Evolutionary conservation across 805 yeast species (phyloP), one percentile per base, ranked within the genome.

Genomic region (Myxozyma udenii): DNA sequence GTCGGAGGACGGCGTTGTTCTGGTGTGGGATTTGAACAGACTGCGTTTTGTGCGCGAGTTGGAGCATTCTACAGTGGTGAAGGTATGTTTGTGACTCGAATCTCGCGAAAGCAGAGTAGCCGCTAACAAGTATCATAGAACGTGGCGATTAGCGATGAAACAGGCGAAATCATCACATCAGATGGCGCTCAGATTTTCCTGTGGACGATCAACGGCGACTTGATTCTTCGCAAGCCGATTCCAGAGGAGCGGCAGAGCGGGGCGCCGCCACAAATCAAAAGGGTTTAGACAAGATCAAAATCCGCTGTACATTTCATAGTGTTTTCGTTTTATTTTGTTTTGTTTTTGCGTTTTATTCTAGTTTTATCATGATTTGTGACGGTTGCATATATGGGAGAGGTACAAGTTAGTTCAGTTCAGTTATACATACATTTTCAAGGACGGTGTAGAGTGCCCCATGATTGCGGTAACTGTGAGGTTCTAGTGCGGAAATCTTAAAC

Each of bases 1-100:
- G 22, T 88, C 84, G 62, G 60, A 48, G 0, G 69, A 64, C 6
- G 91, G 95, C 0, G 65, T 65, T 1, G 78, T 81, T 1, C 74
- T 74, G 18, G 56, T 81, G 3, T 87, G 95, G 91, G 87, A 87
- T 61, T 58, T 80, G 36, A 74, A 80, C 1, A 64, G 81, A 26
- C 72, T 71, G 46, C 74, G 74, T 46, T 73, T 76, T 39, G 75
- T 85, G 2, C 67, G 86, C 50, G 63, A 64, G 42, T 57, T 64
- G 12, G 12, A 16, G 4, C 55, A 50, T 18, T 36, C 37, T 5
- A 40, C 36, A 5, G 25, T 48, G n/a, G 39, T 46, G 4, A 44
- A 40, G 45, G 55, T 53, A 16, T 25, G 53, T 36, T 18, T 12
- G n/a, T n/a, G n/a, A n/a, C n/a, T n/a, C n/a, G n/a, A 24, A 24